These are phyloP conservation scores for Closterium sp. DNA, from an alignment of 139 green algal species.

Conservation along the genomic window DNA sequence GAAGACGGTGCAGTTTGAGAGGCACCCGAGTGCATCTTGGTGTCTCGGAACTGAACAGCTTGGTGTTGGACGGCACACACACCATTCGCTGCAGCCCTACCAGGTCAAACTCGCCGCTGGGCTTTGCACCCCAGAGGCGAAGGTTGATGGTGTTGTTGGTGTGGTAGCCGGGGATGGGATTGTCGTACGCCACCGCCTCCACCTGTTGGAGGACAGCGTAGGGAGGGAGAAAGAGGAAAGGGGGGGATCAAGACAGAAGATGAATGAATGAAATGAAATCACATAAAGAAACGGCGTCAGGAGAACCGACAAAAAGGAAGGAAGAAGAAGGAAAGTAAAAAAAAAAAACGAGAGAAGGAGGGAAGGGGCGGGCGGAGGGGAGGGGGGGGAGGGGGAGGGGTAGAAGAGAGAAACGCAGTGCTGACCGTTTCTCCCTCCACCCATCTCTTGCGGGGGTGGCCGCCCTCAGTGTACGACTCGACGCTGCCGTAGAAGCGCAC, in stretches of 20 bases:
- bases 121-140: slow-evolving; percentile 91
- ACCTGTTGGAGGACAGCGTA: slow-evolving; percentile 17
- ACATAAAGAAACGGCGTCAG: too few species aligned
- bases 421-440: slow-evolving; percentile 65
- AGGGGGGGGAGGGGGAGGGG: not conserved
- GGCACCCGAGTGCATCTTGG: too few species aligned
- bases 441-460: slow-evolving; percentile 61
- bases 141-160: slow-evolving; percentile 92
- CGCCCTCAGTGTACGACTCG: slow-evolving; percentile 33
- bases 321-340: too few species aligned
- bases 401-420: too few species aligned
- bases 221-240: not conserved
- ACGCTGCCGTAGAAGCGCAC: slow-evolving; percentile 73
- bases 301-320: too few species aligned
- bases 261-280: slow-evolving; percentile 1
- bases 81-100: too few species aligned
- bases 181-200: slow-evolving; percentile 74
- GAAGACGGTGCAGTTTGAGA: too few species aligned
- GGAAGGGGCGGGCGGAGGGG: too few species aligned
- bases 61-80: too few species aligned
- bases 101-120: slow-evolving; percentile 92
- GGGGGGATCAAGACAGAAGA: not conserved
- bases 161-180: slow-evolving; percentile 92
- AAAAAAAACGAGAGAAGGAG: too few species aligned
- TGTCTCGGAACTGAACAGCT: too few species aligned